Evolutionary conservation across 768 basidiomycete species (phyloP).

Genomic region (Tricholoma sp.): DNA sequence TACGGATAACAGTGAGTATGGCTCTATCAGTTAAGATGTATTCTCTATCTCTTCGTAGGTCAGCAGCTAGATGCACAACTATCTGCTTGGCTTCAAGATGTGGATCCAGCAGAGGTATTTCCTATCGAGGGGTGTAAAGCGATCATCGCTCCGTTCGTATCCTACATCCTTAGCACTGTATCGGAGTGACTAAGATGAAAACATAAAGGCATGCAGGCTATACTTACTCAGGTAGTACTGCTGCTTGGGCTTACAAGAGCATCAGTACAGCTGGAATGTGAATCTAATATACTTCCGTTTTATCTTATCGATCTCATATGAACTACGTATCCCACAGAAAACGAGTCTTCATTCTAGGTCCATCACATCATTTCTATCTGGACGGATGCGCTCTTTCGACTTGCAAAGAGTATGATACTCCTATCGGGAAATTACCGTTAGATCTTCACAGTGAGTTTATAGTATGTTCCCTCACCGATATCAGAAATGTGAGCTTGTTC

Average conservation of each 20-base stretch:
- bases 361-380: conserved; percentile 90
- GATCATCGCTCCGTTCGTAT: conserved; percentile 92
- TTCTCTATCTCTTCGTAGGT: conserved; percentile 33
- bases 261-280: conserved; percentile 82
- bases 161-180: conserved; percentile 1
- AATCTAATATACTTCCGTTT: conserved; percentile 17
- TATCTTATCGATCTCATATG: conserved; percentile 3
- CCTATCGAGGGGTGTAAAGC: conserved; percentile 72
- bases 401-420: conserved; percentile 79
- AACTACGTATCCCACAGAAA: conserved; percentile 46
- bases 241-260: conserved; percentile 94
- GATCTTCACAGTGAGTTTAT: conserved; percentile 66
- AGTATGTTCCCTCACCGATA: neutral
- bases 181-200: neutral
- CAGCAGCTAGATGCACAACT: conserved; percentile 59
- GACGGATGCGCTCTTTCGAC: conserved; percentile 80
- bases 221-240: conserved; percentile 87
- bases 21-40: conserved; percentile 3
- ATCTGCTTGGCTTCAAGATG: conserved; percentile 54
- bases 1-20: conserved; percentile 51
- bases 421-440: conserved; percentile 76
- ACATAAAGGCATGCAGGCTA: conserved; percentile 86
- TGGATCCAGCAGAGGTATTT: conserved; percentile 38
- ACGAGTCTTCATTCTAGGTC: conserved; percentile 91
- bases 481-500: conserved; percentile 1